phyloP scores from a whole-genome alignment of 2,329 filamentous ascomycete species.

The Ceratocystis cacaofunesta region DNA sequence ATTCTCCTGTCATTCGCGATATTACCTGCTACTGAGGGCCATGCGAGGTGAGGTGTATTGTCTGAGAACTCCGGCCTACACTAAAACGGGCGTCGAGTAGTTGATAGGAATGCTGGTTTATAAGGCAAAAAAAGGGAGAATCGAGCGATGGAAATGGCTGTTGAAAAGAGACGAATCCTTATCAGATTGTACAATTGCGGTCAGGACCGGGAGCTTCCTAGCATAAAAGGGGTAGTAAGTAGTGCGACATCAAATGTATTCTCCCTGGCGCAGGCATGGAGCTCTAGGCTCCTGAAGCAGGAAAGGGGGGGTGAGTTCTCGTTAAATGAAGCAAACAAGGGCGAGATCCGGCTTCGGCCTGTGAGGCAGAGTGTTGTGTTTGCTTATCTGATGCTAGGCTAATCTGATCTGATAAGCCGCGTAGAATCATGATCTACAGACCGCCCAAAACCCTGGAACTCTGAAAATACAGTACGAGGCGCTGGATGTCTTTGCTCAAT shows the following conservation, averaged over 20 bases:
- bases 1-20: background rate
- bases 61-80: background rate
- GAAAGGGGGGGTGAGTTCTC: background rate
- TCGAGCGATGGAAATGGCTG: no score
- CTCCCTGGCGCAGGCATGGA: background rate
- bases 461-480: background rate
- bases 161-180: background rate
- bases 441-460: background rate
- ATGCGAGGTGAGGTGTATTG: background rate
- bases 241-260: background rate
- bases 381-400: background rate
- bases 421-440: background rate
- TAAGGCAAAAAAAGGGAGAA: background rate
- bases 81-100: background rate
- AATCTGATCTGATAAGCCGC: background rate
- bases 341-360: background rate
- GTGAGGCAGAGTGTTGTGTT: background rate
- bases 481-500: background rate
- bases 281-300: background rate
- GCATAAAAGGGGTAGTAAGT: background rate
- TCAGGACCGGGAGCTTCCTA: background rate
- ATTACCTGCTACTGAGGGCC: background rate
- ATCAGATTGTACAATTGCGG: slow-evolving; percentile 1
- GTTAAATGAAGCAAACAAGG: background rate
- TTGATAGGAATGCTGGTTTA: background rate